Conservation (phyloP, 2,329 filamentous ascomycete species). For the Cytospora piceicola region DNA sequence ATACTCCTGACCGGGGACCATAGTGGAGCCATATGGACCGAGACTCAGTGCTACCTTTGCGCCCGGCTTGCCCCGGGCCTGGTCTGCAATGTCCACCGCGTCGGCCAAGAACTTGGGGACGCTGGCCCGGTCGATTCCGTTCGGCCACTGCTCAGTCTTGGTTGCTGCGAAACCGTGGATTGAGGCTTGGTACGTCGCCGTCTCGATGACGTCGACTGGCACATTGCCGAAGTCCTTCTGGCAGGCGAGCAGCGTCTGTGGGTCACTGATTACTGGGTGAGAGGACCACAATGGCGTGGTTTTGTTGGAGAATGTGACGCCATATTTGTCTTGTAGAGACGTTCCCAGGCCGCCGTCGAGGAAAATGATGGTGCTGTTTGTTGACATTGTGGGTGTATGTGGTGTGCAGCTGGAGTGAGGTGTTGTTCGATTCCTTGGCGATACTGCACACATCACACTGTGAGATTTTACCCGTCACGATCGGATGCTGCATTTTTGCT, state of each 20-base stretch:
- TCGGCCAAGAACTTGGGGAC: slow-evolving; percentile 48
- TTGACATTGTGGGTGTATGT: slow-evolving; percentile 7
- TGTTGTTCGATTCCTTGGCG: not conserved
- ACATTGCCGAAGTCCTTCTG: slow-evolving; percentile 59
- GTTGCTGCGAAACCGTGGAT: slow-evolving; percentile 59
- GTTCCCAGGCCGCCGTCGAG: slow-evolving; percentile 72
- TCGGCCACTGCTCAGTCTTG: slow-evolving; percentile 44
- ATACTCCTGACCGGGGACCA: slow-evolving; percentile 69
- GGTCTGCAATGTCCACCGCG: slow-evolving; percentile 49
- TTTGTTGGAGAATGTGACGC: slow-evolving; percentile 52
- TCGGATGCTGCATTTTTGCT: not conserved
- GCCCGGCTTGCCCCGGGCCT: slow-evolving; percentile 36
- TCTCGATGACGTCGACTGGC: slow-evolving; percentile 66
- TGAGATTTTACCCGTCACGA: no score
- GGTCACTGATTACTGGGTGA: slow-evolving; percentile 62
- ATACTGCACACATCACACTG: no score
- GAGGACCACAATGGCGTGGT: slow-evolving; percentile 69
- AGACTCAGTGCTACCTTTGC: slow-evolving; percentile 60
- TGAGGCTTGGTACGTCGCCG: slow-evolving; percentile 70
- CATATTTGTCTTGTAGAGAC: slow-evolving; percentile 62
- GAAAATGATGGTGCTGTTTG: slow-evolving; percentile 46
- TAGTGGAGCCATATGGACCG: slow-evolving; percentile 69
- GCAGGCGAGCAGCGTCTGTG: slow-evolving; percentile 55
- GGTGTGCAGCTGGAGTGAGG: slow-evolving; percentile 2
- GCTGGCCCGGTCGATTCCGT: slow-evolving; percentile 46